These are phyloP conservation scores for Bipolaris bicolor DNA, from an alignment of 2,329 filamentous ascomycete genomes.

Conservation along the genomic window DNA sequence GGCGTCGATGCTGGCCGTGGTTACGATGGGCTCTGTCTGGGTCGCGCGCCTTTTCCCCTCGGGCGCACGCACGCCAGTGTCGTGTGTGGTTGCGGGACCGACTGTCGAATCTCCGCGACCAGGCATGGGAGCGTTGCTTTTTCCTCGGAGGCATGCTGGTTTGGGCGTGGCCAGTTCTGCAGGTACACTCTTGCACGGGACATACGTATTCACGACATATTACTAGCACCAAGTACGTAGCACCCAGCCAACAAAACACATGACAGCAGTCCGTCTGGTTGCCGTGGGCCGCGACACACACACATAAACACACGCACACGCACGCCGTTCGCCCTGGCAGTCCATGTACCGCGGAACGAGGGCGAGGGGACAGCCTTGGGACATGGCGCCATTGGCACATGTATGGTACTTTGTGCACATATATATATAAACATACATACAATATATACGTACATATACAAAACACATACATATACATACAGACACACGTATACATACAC, in stretches of 20 bases:
- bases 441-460: too few species aligned
- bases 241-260: not conserved
- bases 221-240: not conserved
- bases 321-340: not conserved
- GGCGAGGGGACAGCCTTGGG: not conserved
- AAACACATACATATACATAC: too few species aligned
- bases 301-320: too few species aligned
- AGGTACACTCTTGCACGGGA: conserved; percentile 5
- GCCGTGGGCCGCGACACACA: not conserved
- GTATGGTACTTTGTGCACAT: too few species aligned
- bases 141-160: conserved; percentile 15
- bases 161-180: conserved; percentile 16
- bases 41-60: conserved; percentile 1
- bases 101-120: conserved; percentile 2
- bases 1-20: not conserved
- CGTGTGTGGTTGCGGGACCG: conserved; percentile 1
- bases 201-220: not conserved
- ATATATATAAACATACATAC: too few species aligned
- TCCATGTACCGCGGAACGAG: not conserved
- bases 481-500: not conserved
- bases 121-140: conserved; percentile 16
- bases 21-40: not conserved
- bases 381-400: not conserved
- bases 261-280: conserved; percentile 1
- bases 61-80: conserved; percentile 12